Base-by-base conservation (phyloP, 2,329 filamentous ascomycete species). In the Neofusicoccum laricinum region DNA sequence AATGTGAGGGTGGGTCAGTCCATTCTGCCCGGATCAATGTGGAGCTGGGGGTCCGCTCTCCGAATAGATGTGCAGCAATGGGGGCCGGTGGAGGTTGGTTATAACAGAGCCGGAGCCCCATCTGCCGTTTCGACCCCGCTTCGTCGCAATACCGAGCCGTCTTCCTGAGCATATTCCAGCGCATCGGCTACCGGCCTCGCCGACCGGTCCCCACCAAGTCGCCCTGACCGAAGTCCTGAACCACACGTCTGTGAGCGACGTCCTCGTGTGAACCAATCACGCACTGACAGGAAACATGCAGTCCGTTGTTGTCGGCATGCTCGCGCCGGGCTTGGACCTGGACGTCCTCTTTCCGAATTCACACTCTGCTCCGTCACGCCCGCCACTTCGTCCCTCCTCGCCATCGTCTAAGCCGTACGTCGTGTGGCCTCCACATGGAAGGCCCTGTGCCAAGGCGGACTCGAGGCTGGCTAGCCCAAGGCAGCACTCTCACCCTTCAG, bases 21-120 rank as follows among this genome's bases (percentile, higher is more conserved):
- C n/a, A 21, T 32, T 19, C 30, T 30, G 40, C 12, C 2, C 21
- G 12, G 21, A 32, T 41, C 10, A 21, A 32, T 15, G 21, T 4
- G 14, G 5, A 19, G 40, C 40, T 25, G 11, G 36, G n/a, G 11
- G 12, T 21, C 38, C 17, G 38, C 7, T 58, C 25, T 32, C 15
- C 38, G 49, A 21, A 59, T 59, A 32, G n/a, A 59, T 46, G 34
- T 43, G 30, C 12, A 36, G 10, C 11, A 15, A 3, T 25, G 46
- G 55, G 40, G 30, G 55, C 30, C 25, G 5, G 34, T 4, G 2
- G 40, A 14, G 15, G 21, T 45, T n/a, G 38, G 19, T 57, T 59
- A 59, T 59, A 59, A 46, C 55, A 59, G 21, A 17, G 55, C 55
- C n/a, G 53, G 21, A 41, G 11, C 25, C 55, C 55, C 38, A 12